phyloP scores from a whole-genome alignment of 2,329 filamentous ascomycete genomes.

The Beauveria caledonica region DNA sequence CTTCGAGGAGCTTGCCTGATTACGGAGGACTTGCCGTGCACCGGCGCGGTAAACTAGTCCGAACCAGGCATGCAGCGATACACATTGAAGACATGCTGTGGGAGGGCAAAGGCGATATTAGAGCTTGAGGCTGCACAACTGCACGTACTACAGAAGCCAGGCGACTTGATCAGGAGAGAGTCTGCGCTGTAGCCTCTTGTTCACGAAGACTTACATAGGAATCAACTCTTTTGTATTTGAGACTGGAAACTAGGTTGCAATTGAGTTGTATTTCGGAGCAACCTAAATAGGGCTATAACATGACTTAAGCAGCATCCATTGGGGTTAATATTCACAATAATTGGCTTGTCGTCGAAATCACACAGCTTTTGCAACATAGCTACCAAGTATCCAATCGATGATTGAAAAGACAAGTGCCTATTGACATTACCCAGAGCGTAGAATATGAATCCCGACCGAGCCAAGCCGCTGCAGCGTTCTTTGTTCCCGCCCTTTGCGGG shows the following conservation, averaged over 20 bases:
- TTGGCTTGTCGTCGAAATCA: background rate
- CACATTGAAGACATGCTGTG: too few relatives aligned
- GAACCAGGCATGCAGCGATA: too few relatives aligned
- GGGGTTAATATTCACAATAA: background rate
- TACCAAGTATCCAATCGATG: background rate
- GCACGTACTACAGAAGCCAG: background rate
- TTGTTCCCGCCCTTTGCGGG: background rate
- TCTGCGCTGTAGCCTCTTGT: background rate
- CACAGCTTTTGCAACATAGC: background rate
- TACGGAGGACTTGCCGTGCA: background rate
- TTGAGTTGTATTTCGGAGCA: too few relatives aligned
- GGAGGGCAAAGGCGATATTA: too few relatives aligned
- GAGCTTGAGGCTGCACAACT: background rate
- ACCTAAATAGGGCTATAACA: too few relatives aligned
- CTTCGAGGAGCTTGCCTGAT: background rate
- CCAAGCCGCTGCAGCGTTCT: background rate
- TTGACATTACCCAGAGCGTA: background rate
- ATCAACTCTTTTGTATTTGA: too few relatives aligned
- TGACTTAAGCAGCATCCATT: too few relatives aligned
- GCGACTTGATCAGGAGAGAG: background rate
- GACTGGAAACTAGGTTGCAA: too few relatives aligned
- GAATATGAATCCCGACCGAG: background rate
- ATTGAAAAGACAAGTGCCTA: background rate
- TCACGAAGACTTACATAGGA: too few relatives aligned
- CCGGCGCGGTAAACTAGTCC: too few relatives aligned